These are phyloP conservation scores for Populus hybrid DNA, from an alignment of 441 rosid genomes.

Conservation along the genomic window DNA sequence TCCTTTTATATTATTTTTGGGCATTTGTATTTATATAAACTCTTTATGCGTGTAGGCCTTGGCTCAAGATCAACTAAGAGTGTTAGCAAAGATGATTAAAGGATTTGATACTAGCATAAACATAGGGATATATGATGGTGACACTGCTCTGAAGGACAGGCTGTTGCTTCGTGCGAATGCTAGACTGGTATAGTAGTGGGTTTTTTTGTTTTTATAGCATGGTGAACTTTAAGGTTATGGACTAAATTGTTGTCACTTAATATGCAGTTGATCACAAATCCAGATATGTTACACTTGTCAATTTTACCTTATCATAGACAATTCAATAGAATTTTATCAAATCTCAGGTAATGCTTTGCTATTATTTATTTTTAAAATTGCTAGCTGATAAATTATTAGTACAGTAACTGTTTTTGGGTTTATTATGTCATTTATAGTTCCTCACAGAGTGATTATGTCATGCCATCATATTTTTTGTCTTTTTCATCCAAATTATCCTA, in stretches of 20 bases:
- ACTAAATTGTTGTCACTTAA: slow-evolving; percentile 23
- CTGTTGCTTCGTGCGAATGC: slow-evolving; percentile 64
- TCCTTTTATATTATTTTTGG: neutral
- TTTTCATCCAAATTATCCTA: too few relatives aligned
- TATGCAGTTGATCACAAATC: slow-evolving; percentile 93
- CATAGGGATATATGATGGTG: slow-evolving; percentile 94
- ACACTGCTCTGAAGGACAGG: slow-evolving; percentile 70
- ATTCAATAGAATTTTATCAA: slow-evolving; percentile 74
- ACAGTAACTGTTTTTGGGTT: too few relatives aligned
- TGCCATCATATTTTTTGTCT: neutral
- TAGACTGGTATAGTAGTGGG: slow-evolving; percentile 61
- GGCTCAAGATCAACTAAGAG: slow-evolving; percentile 96
- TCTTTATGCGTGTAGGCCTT: slow-evolving; percentile 63
- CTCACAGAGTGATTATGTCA: neutral
- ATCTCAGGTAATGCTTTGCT: slow-evolving; percentile 58
- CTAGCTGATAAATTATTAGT: neutral
- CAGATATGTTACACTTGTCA: slow-evolving; percentile 93
- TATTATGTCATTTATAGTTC: too few relatives aligned
- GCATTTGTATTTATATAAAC: slow-evolving; percentile 10
- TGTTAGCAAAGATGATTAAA: slow-evolving; percentile 48
- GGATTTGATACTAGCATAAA: slow-evolving; percentile 47
- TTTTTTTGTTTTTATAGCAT: slow-evolving; percentile 9
- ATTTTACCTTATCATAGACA: slow-evolving; percentile 79
- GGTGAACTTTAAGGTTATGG: slow-evolving; percentile 4
- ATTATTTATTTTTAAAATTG: neutral